Base-by-base conservation (phyloP, 352 stramenopile species). In the Phytophthora idaei region DNA sequence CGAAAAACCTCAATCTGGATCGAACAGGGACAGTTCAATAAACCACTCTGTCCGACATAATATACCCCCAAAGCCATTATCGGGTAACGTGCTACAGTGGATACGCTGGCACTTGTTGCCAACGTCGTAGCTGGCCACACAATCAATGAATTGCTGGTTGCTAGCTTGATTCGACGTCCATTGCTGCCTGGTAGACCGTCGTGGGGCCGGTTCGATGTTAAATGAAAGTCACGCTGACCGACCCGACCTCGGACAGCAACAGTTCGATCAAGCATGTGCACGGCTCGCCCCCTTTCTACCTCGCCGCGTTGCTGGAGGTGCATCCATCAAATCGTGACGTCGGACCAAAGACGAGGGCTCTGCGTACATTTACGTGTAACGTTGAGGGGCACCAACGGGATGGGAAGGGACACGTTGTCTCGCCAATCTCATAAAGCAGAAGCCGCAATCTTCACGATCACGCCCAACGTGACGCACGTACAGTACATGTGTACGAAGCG, bases 281-380 rank as follows among this genome's bases (percentile, higher is more conserved):
- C 62, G 11, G 15, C 32, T 21, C 46, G 45, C 47, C 58, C 67
- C 64, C 69, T 76, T 76, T 76, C 53, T 76, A 76, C 64, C 59
- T 63, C 53, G 47, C 42, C 14, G n/a, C 15, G n/a, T 39, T 53
- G 56, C 25, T 31, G 17, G 52, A 54, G 44, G 61, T 73, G 52
- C 64, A 50, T 60, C 58, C 54, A 67, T 76, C 69, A 76, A 73
- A 76, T 76, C 61, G 27, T 60, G 55, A 71, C 69, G 55, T 70
- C 59, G 64, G 64, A 77, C 69, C 57, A 70, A 71, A 68, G 48
- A 61, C 60, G 25, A 61, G 34, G 8, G 27, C 31, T 21, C 28
- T 47, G 42, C 27, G 58, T 21, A 21, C 21, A 21, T 21, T 21
- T 21, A 21, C 21, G 21, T 21, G 21, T 55, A 62, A 64, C 48